Base-by-base conservation (phyloP, 306 rosid species). In the Dalbergia cultrata region DNA sequence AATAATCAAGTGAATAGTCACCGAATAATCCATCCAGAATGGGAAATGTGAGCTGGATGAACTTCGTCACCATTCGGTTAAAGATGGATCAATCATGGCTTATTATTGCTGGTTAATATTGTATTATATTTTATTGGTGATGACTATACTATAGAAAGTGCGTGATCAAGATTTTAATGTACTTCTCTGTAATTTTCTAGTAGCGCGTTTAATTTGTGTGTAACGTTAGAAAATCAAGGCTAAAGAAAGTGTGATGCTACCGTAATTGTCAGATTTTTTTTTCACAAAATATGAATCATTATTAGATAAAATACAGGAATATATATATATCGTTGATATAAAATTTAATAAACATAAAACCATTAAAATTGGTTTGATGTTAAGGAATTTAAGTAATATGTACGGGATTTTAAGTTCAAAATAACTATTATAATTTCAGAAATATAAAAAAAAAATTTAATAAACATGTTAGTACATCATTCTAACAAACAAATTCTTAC, bases 1-100 rank as follows among this genome's bases (percentile, higher is more conserved):
- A 82, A 41, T 75, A 44, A 68, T 50, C 7, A 64, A 53, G 21
- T 33, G 19, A 61, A 37, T 67, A 11, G 62, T 70, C 14, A 72
- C 35, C 4, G 13, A 17, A 45, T 62, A 71, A 82, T 50, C 3
- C 10, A 11, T 60, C 50, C 64, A 34, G 13, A 37, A 19, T 43
- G 37, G 72, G 60, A 73, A 78, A 26, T 66, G 43, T 26, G 57
- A 41, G 66, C 22, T 44, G 59, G 43, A 59, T 34, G 49, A 64
- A 56, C 49, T 76, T 34, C 81, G 49, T 54, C 53, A 57, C 22
- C 52, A 50, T 59, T 22, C 41, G 41, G 50, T 74, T 33, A 61
- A 62, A 19, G 78, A 78, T 50, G 54, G 81, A 64, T 80, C 54
- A 70, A 76, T 81, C 64, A 50, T n/a, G 21, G 50, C 13, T 44